phyloP scores from a whole-genome alignment of 352 stramenopile genomes.

The Globisporangium radiosum region DNA sequence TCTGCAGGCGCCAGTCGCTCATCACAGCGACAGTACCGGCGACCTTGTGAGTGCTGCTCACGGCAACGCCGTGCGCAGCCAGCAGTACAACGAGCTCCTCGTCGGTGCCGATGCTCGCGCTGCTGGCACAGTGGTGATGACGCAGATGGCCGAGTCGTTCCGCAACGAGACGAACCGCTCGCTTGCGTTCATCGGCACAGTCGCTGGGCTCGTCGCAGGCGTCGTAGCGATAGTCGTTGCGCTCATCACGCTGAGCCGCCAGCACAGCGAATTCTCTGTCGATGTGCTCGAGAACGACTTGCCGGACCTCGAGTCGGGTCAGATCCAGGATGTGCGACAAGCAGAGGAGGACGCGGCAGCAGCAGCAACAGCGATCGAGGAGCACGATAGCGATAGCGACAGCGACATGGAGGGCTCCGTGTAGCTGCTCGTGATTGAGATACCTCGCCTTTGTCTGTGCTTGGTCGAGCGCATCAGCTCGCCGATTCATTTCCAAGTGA shows the following conservation, averaged over 20 bases:
- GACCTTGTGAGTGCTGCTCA: conserved; percentile 1
- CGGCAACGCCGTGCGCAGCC: not conserved
- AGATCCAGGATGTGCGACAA: not conserved
- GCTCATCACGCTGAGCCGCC: conserved; percentile 13
- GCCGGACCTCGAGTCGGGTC: conserved; percentile 11
- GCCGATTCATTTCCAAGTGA: too few relatives aligned
- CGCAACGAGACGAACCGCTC: conserved; percentile 9
- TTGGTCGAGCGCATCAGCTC: too few relatives aligned
- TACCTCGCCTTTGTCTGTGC: too few relatives aligned
- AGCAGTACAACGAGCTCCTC: conserved; percentile 7
- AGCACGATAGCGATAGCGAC: not conserved
- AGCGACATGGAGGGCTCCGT: too few relatives aligned
- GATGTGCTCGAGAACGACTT: conserved; percentile 11
- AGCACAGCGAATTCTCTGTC: conserved; percentile 8
- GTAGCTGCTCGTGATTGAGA: too few relatives aligned
- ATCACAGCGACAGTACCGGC: not conserved
- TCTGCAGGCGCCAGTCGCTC: not conserved
- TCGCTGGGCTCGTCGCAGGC: conserved; percentile 13
- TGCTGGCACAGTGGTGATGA: conserved; percentile 9
- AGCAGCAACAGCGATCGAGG: not conserved
- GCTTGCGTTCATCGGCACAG: conserved; percentile 4
- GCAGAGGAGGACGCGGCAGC: conserved; percentile 1
- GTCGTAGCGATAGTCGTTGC: conserved; percentile 15
- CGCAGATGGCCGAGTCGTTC: conserved; percentile 17
- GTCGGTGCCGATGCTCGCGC: conserved; percentile 4